A percentile compares a stretch with the other conserved stretches of the same genome.
Conservation (phyloP, 345 rosid genomes). For the Aquilaria yunnanensis region DNA sequence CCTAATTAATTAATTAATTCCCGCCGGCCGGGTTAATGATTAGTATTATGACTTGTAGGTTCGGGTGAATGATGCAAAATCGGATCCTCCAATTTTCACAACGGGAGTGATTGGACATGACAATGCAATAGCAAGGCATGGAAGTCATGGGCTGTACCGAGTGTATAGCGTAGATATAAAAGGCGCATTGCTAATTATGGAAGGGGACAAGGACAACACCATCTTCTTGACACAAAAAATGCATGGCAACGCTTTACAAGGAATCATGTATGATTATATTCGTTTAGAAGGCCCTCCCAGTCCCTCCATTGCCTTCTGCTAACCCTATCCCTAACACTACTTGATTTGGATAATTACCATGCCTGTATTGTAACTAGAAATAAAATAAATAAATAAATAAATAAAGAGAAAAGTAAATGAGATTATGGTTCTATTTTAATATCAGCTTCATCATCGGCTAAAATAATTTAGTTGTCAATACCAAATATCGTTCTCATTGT, state of each 20-base stretch:
- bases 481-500: too few relatives aligned
- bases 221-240: conserved; percentile 43
- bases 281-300: conserved; percentile 42
- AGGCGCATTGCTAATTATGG: conserved; percentile 21
- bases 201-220: conserved; percentile 39
- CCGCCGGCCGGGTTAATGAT: too few relatives aligned
- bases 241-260: conserved; percentile 30
- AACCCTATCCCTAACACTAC: too few relatives aligned
- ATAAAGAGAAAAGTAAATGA: too few relatives aligned
- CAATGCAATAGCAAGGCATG: conserved; percentile 60
- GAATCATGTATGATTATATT: conserved; percentile 62
- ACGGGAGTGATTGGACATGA: conserved; percentile 56
- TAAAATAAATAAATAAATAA: too few relatives aligned
- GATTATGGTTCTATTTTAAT: too few relatives aligned
- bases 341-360: too few relatives aligned
- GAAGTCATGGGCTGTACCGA: conserved; percentile 59
- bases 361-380: too few relatives aligned
- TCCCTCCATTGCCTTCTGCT: too few relatives aligned
- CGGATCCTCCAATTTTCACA: conserved; percentile 36
- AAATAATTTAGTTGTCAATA: too few relatives aligned
- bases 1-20: too few relatives aligned
- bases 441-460: too few relatives aligned
- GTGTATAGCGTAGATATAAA: conserved; percentile 30
- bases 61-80: conserved; percentile 23
- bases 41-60: conserved; percentile 19